Evolutionary conservation across 1,284 basidiomycete species (phyloP), one percentile per base, ranked within the genome.

Genomic region (Rhodofomes roseus): DNA sequence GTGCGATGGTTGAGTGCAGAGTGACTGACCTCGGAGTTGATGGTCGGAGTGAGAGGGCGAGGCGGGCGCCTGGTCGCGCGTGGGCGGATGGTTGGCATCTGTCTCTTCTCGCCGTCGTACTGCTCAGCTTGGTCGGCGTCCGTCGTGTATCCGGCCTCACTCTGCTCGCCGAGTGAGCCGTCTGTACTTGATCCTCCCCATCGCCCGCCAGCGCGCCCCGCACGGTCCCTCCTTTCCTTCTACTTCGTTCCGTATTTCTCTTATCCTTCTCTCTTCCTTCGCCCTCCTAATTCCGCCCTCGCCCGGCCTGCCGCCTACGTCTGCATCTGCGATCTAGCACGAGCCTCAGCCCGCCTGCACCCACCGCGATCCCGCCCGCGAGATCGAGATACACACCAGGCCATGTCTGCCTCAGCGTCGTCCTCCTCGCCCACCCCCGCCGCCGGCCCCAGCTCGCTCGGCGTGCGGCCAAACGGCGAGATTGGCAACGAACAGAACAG

Each of bases 401-500:
- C 63, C 63, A 62, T 52, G 50, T 52, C 50, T 8, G 50, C 50
- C 31, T 51, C 50, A 51, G 67, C 71, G 55, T 73, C 73, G 57
- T 66, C 73, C 44, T 70, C 71, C 41, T 72, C 71, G 23, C 70
- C 69, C 36, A 74, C 79, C 58, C 69, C 77, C 53, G 69, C 78
- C 64, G 79, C 79, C 46, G 80, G 81, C 61, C 77, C 81, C 60
- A 86, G 80, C 68, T 79, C 67, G 68, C 78, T 54, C 77, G 82
- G 65, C 77, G 76, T 41, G 58, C 79, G 65, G 58, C 59, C 61
- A 36, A 64, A 63, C 50, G 70, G 81, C 55, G 84, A 86, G 73
- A 86, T 83, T 71, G 84, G 81, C 64, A 87, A 90, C 68, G 89
- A 90, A 72, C 89, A 88, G 82, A 91, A 91, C 73, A 87, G 84